Evolutionary conservation across 2,329 filamentous ascomycete species (phyloP), one percentile per base, ranked within the genome.

Genomic region (Xylaria sp.): DNA sequence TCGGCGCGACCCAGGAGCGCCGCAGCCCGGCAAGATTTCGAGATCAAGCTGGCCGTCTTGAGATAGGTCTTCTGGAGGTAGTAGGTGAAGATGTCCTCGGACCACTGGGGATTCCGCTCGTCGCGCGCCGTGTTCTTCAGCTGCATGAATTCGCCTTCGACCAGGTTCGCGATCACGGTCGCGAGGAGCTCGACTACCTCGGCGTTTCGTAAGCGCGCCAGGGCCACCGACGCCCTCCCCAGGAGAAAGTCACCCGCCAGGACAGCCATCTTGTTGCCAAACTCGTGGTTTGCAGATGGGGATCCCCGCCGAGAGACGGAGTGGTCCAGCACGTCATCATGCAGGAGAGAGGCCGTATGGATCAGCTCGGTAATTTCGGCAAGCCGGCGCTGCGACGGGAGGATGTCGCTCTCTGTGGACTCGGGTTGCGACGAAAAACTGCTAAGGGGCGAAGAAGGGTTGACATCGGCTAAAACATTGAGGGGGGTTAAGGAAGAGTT

Each of bases 101-200:
- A 94, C 84, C 90, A 97, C 8, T 82, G 77, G 1, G 93, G 93
- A 63, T 90, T 87, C 61, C 83, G 81, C 78, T 97, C 93, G 70
- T 97, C 93, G 61, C 84, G 81, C 42, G 90, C 90, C 1, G 94
- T 97, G 74, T 99, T 99, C 77, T 96, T 95, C 65, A 99, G 79
- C 78, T 99, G 94, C 94, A 99, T 99, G 78, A 99, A 97, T 74
- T 99, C 94, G 69, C 94, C 94, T 76, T 99, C 94, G 18, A 99
- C 92, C 21, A 99, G 79, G 71, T 99, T 99, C 41, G 94, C 93
- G 64, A 99, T 97, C 39, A 97, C 94, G 1, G 93, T 97, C 3
- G 94, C 92, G 24, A 99, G 78, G 7, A 99, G 82, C 76, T 99
- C 94, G 7, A 92, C 91, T 2, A 99, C 94, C 74, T 99, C 94